Conservation (phyloP, 2,329 filamentous ascomycete species). For the Truncatella angustata region DNA sequence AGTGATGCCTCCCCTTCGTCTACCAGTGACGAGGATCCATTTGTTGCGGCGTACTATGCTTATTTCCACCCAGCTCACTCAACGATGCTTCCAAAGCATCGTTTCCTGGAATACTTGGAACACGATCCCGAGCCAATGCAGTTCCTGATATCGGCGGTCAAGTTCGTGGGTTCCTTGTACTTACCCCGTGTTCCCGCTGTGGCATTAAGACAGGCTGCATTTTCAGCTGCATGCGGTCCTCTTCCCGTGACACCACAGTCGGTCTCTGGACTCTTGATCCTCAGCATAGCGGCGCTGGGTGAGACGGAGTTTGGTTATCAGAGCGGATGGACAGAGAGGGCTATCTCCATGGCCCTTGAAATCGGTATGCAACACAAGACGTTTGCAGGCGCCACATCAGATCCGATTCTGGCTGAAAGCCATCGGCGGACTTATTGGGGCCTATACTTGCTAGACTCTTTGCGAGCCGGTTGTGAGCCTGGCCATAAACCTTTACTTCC, state of each 20-base stretch:
- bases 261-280: slow-evolving; percentile 31
- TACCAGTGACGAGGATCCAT: slow-evolving; percentile 15
- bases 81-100: slow-evolving; percentile 31
- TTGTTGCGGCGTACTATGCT: slow-evolving; percentile 21
- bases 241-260: slow-evolving; percentile 31
- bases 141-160: slow-evolving; percentile 32
- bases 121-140: slow-evolving; percentile 31
- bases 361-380: slow-evolving; percentile 31
- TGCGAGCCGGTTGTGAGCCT: slow-evolving; percentile 19
- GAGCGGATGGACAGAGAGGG: slow-evolving; percentile 25
- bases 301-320: slow-evolving; percentile 27
- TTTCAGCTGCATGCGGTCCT: slow-evolving; percentile 28
- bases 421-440: slow-evolving; percentile 41
- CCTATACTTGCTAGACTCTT: slow-evolving; percentile 30
- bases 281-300: slow-evolving; percentile 29
- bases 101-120: slow-evolving; percentile 28
- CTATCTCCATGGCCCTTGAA: slow-evolving; percentile 29
- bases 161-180: slow-evolving; percentile 38
- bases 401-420: slow-evolving; percentile 36
- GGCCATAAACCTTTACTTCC: slow-evolving; percentile 24
- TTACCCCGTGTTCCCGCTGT: slow-evolving; percentile 25
- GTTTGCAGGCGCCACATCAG: slow-evolving; percentile 29
- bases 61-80: slow-evolving; percentile 34
- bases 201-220: slow-evolving; percentile 30
- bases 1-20: slow-evolving; percentile 21